A percentile compares a stretch with the other conserved stretches of the same genome.
phyloP scores from a whole-genome alignment of 257 asterid genomes.

The Petrea volubilis region DNA sequence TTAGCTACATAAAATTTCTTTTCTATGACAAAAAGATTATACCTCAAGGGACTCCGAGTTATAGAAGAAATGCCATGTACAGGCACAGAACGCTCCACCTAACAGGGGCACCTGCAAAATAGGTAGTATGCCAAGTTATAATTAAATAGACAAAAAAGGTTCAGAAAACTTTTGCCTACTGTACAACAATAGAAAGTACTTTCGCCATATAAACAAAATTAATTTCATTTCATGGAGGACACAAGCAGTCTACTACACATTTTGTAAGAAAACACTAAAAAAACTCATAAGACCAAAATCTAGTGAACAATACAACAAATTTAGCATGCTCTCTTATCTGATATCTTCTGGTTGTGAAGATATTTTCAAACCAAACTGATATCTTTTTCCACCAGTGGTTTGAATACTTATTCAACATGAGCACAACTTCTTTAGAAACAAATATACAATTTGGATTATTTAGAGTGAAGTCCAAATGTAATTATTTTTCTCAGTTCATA shows the following conservation, averaged over 20 bases:
- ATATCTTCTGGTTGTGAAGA: neutral
- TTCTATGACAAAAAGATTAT: conserved; percentile 1
- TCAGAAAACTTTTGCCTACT: neutral
- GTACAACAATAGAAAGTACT: neutral
- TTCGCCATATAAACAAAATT: neutral
- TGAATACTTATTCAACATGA: neutral
- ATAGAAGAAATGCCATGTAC: conserved; percentile 99
- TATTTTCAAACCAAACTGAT: neutral
- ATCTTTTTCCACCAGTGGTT: neutral
- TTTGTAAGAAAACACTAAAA: neutral
- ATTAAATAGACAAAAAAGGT: neutral
- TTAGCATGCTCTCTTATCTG: neutral
- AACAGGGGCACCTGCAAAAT: conserved; percentile 82
- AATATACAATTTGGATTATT: too few relatives aligned
- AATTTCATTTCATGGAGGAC: neutral
- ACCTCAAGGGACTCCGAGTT: conserved; percentile 96
- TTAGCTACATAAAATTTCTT: neutral
- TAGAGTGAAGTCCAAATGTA: too few relatives aligned
- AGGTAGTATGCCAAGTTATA: conserved; percentile 16
- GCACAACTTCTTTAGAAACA: neutral
- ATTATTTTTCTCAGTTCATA: too few relatives aligned
- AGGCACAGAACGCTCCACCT: conserved; percentile 97
- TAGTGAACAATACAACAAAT: neutral
- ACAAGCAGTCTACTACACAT: conserved; percentile 1
- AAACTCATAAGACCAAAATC: neutral